Percentiles rank a stretch among this genome's conserved stretches.
phyloP scores from a whole-genome alignment of 768 basidiomycete genomes.

The Sistotremastrum niveocremeum region DNA sequence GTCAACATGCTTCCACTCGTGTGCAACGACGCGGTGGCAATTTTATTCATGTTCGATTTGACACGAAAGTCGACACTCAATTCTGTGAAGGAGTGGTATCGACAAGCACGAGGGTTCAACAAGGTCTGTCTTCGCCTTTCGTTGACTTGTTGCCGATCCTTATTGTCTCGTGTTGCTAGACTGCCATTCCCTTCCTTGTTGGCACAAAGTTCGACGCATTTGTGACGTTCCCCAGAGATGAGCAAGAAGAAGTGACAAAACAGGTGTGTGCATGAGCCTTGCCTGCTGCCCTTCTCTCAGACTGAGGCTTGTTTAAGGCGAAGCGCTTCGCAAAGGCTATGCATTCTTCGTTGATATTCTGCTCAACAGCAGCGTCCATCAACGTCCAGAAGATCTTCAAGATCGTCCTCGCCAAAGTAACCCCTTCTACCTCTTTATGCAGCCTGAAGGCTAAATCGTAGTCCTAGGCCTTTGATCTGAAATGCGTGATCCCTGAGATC shows the following conservation, averaged over 20 bases:
- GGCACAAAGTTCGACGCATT: slow-evolving; percentile 99
- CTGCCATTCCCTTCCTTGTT: slow-evolving; percentile 95
- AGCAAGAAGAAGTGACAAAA: slow-evolving; percentile 99
- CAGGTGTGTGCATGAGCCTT: slow-evolving; percentile 39
- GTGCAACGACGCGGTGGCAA: slow-evolving; percentile 98
- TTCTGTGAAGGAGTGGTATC: slow-evolving; percentile 99
- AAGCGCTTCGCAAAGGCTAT: slow-evolving; percentile 97
- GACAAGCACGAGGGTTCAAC: slow-evolving; percentile 97
- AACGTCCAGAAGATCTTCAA: slow-evolving; percentile 99
- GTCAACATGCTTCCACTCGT: slow-evolving; percentile 98
- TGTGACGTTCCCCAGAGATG: slow-evolving; percentile 87
- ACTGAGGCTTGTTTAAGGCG: slow-evolving; percentile 37
- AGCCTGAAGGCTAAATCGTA: neutral
- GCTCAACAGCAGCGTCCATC: slow-evolving; percentile 96
- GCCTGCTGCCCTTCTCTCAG: neutral
- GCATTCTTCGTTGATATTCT: slow-evolving; percentile 99
- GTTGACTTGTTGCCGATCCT: neutral
- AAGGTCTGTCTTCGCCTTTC: slow-evolving; percentile 45
- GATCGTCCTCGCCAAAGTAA: slow-evolving; percentile 78
- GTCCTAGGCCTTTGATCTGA: slow-evolving; percentile 74
- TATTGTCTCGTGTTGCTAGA: slow-evolving; percentile 33
- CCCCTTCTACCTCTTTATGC: neutral
- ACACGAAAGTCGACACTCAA: slow-evolving; percentile 95
- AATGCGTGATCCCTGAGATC: slow-evolving; percentile 97
- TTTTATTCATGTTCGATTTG: slow-evolving; percentile 99